Base-by-base conservation (phyloP, 1,139 yeast species). In the Hyphopichia khmerensis region DNA sequence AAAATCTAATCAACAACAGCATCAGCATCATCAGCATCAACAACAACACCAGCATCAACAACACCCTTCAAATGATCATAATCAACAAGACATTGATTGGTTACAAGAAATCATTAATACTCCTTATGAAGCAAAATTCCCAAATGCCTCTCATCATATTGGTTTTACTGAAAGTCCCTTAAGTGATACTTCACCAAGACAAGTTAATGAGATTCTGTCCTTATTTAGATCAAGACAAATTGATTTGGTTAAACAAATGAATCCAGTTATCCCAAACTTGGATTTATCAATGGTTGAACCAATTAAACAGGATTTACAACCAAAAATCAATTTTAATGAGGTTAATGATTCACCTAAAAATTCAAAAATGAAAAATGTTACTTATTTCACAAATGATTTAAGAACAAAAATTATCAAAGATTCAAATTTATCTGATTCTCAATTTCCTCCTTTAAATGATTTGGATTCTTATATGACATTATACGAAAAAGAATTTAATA, bases 381-480 rank as follows among this genome's bases (percentile, higher is more conserved):
- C 3, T 29, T 59, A 57, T 40, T 78, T 82, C 44, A 72, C 78
- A 2, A 77, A 73, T 37, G 77, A 74, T 33, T 67, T 83, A 32
- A 67, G 91, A 43, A 54, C 62, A n/a, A 67, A 72, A 40, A 83
- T 85, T 37, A 65, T 85, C 54, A 57, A 59, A 23, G 65, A 69
- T 38, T 79, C 84, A 52, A 74, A 78, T 45, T 62, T 85, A 43
- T 48, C 62, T n/a, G 64, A 64, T 32, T 62, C 65, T 11, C 83
- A 84, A 49, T 81, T 89, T 50, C 96, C 96, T 1, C 77, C 83
- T 2, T 67, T 85, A 35, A 81, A 79, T 14, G 96, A 88, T 51
- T 68, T 90, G 49, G 88, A 88, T 57, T 77, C 79, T 35, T 89
- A 87, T 60, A 77, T 85, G 57, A 75, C 78, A 29, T 68, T 89